These are phyloP conservation scores for Articulospora tetracladia DNA, from an alignment of 495 filamentous ascomycete species.

Conservation along the genomic window DNA sequence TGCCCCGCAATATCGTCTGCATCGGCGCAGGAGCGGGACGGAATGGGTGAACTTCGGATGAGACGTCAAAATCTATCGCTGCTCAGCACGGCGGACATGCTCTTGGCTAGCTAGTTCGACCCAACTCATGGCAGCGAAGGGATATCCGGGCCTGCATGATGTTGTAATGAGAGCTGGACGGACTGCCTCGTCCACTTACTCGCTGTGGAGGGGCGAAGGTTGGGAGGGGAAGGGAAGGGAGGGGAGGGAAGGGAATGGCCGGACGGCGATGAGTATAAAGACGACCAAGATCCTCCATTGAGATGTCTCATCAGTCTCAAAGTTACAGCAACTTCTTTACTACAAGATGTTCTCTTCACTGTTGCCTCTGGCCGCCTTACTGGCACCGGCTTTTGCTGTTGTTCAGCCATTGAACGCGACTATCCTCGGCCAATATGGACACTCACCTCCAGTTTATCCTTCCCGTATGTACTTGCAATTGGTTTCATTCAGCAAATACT, in stretches of 20 bases:
- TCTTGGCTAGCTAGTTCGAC: background rate
- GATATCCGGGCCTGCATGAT: background rate
- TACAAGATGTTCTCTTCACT: slow-evolving; percentile 16
- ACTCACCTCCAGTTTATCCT: slow-evolving; percentile 50
- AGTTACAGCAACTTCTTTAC: background rate
- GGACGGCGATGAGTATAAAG: background rate
- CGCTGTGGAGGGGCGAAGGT: background rate
- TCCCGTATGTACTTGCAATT: slow-evolving; percentile 33
- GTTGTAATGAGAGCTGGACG: background rate
- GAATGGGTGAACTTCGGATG: background rate
- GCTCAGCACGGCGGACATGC: background rate
- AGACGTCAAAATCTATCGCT: background rate
- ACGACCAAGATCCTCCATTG: background rate
- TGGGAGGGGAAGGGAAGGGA: background rate
- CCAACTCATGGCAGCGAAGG: background rate
- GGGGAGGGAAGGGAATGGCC: background rate
- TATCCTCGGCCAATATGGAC: slow-evolving; percentile 37
- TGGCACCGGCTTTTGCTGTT: slow-evolving; percentile 7
- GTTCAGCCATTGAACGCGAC: slow-evolving; percentile 9
- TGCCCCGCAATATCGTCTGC: background rate
- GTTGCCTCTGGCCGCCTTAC: slow-evolving; percentile 5
- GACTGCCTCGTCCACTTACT: background rate
- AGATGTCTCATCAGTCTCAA: background rate
- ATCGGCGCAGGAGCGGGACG: background rate
- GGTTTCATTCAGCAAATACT: background rate